These are phyloP conservation scores for Pyrus betulifolia DNA, from an alignment of 306 rosid species.

Conservation along the genomic window DNA sequence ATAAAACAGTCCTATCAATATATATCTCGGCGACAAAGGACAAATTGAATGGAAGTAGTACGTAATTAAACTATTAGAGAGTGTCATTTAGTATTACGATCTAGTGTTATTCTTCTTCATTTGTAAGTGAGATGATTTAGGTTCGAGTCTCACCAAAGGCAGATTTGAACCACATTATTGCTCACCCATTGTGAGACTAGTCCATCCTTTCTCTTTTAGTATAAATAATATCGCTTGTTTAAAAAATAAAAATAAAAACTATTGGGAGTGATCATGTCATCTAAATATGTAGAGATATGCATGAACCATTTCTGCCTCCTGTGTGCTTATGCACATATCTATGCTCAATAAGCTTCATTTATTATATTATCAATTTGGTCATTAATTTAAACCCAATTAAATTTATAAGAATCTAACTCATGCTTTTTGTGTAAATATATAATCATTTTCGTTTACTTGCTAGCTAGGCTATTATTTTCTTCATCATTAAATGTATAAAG, in stretches of 20 bases:
- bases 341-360: neutral
- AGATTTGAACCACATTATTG: too few species aligned
- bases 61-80: neutral
- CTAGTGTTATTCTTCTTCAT: too few species aligned
- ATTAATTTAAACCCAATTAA: neutral
- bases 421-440: neutral
- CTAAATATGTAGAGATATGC: neutral
- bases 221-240: too few species aligned
- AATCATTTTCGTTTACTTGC: neutral
- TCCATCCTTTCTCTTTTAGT: rapidly evolving
- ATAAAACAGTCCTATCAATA: too few species aligned
- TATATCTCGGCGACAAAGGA: too few species aligned
- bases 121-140: too few species aligned
- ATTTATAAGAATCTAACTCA: neutral
- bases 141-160: too few species aligned
- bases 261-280: neutral
- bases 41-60: neutral
- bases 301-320: neutral
- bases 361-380: neutral
- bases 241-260: too few species aligned
- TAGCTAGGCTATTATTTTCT: neutral
- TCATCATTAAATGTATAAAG: neutral
- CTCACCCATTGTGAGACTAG: too few species aligned
- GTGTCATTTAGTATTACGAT: neutral
- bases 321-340: neutral